Evolutionary conservation across 2,329 filamentous ascomycete genomes (phyloP), one percentile per base, ranked within the genome.

Genomic region (Colletotrichum sp.): DNA sequence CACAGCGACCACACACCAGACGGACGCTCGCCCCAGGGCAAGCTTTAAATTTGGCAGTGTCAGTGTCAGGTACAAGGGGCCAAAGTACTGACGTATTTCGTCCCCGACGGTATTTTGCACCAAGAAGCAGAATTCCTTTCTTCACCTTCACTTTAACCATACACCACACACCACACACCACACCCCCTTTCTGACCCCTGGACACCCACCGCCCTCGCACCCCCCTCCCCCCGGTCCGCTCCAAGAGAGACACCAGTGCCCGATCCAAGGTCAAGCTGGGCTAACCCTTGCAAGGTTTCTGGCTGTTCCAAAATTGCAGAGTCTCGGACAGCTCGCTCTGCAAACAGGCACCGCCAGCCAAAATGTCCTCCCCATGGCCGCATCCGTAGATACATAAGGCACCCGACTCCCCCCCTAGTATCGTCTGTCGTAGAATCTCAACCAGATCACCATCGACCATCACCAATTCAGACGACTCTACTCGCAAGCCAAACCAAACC

Each of bases 311-410:
- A 75, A 71, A 75, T 75, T 75, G 72, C 72, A 66, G 61, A 75
- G 72, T 75, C 72, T 71, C 72, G 72, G 72, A 75, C 72, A 55
- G 72, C 68, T 34, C 56, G 61, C 68, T 75, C 72, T 75, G 69
- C 72, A 75, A 75, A 75, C 72, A 75, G 70, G 74, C 69, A 76
- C 74, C 70, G 48, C 74, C 70, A 75, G 56, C 64, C 70, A 61
- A 69, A 76, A 74, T 60, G 28, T 69, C 65, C 70, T 73, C 18
- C 64, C 69, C 64, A 65, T 32, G 43, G 69, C 74, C 70, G 70
- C 64, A 68, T 69, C 30, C 74, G 62, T 71, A 69, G 72, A 78
- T 78, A 78, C 76, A 78, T 78, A 78, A 78, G 75, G 71, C 65
- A 58, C 73, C 73, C 76, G 69, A 64, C 73, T 72, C 76, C 69